Percentiles rank a stretch among this genome's conserved stretches.
These are phyloP conservation scores for Annulohypoxylon truncatum DNA, from an alignment of 2,329 filamentous ascomycete genomes.

Conservation along the genomic window DNA sequence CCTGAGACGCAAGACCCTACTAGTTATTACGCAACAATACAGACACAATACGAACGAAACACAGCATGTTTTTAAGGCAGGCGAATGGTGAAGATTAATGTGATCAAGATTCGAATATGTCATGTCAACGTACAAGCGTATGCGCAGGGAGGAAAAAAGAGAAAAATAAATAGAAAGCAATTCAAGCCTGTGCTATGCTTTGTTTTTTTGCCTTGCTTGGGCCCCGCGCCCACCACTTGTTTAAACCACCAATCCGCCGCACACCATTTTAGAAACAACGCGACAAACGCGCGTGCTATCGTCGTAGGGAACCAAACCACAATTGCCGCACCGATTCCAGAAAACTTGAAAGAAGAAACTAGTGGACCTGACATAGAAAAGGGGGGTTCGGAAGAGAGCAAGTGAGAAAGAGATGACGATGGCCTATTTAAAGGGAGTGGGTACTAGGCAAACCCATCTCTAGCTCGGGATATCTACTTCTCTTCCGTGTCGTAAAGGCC, in stretches of 20 bases:
- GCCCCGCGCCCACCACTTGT: background rate
- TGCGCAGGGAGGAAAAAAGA: background rate
- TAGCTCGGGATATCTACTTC: background rate
- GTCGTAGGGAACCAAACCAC: background rate
- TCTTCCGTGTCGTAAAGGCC: slow-evolving; percentile 7
- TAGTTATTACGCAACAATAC: too few relatives aligned
- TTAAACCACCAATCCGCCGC: background rate
- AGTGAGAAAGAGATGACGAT: background rate
- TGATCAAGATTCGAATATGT: slow-evolving; percentile 16
- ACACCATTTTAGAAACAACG: slow-evolving; percentile 4
- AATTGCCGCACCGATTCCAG: background rate
- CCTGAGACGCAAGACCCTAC: background rate
- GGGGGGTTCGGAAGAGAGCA: background rate
- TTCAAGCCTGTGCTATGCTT: background rate
- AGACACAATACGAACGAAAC: background rate
- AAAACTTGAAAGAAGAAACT: background rate
- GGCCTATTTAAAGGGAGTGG: background rate
- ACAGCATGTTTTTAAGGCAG: too few relatives aligned
- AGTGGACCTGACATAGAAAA: background rate
- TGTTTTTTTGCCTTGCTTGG: background rate
- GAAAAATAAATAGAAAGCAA: background rate
- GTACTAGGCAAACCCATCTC: background rate
- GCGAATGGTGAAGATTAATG: background rate
- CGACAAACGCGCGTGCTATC: background rate
- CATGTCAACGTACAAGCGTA: slow-evolving; percentile 25